phyloP scores from a whole-genome alignment of 345 rosid species.

The Eucalyptus tenuipes region DNA sequence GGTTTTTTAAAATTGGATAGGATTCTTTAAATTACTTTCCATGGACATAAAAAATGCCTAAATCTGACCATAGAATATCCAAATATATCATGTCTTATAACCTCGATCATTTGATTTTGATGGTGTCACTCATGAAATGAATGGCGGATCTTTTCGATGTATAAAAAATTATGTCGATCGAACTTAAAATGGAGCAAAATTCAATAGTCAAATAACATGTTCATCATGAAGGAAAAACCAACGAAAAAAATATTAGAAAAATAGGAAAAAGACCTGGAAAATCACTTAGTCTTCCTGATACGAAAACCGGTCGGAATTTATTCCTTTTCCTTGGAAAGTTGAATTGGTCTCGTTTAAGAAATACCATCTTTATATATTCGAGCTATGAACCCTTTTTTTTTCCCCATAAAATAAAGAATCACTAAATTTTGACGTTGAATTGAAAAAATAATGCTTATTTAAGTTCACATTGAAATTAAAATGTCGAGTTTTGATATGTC shows the following conservation, averaged over 20 bases:
- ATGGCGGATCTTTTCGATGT: background rate
- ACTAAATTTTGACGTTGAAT: background rate
- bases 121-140: background rate
- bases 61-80: background rate
- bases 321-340: background rate
- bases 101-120: background rate
- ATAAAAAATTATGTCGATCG: background rate
- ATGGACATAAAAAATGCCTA: background rate
- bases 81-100: background rate
- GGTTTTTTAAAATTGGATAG: background rate
- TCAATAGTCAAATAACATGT: background rate
- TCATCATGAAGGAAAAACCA: background rate
- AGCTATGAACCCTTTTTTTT: background rate
- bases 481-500: background rate
- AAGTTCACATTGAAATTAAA: background rate
- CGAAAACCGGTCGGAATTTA: background rate
- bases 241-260: background rate
- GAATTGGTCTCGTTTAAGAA: background rate
- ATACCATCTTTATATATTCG: background rate
- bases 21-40: background rate
- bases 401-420: background rate
- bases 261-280: background rate
- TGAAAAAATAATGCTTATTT: background rate
- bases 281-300: background rate
- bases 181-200: background rate